phyloP scores from a whole-genome alignment of 805 yeast species.

The Nakazawaea siamensis region DNA sequence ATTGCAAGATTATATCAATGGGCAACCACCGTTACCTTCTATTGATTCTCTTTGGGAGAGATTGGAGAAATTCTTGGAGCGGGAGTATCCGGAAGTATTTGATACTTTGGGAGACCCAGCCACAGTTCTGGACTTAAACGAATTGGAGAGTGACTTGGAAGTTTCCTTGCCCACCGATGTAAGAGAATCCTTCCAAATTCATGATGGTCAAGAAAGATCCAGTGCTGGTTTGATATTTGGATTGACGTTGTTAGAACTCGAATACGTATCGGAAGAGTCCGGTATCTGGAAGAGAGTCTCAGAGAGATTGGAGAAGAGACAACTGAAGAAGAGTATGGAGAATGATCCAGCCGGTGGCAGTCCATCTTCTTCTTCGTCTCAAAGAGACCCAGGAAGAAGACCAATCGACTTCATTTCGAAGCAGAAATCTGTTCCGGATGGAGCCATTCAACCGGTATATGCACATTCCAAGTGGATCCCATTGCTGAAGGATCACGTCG shows the following conservation, averaged over 20 bases:
- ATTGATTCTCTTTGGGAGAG: slow-evolving; percentile 84
- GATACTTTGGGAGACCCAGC: slow-evolving; percentile 76
- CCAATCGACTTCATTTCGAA: slow-evolving; percentile 30
- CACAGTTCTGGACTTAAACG: slow-evolving; percentile 70
- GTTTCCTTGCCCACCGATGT: slow-evolving; percentile 74
- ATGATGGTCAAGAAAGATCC: slow-evolving; percentile 89
- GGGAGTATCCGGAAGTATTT: slow-evolving; percentile 71
- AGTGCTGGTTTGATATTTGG: slow-evolving; percentile 71
- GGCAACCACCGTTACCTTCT: slow-evolving; percentile 49
- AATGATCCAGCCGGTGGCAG: not conserved
- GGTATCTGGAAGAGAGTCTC: slow-evolving; percentile 79
- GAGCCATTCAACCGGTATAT: slow-evolving; percentile 62
- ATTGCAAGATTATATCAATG: slow-evolving; percentile 30
- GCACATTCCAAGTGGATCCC: slow-evolving; percentile 95
- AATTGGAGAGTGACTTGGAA: slow-evolving; percentile 76
- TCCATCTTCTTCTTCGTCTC: slow-evolving; percentile 6
- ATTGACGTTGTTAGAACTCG: slow-evolving; percentile 69
- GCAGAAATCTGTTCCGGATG: slow-evolving; percentile 73
- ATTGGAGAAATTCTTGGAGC: slow-evolving; percentile 74
- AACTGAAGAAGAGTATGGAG: slow-evolving; percentile 1
- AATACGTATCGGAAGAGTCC: slow-evolving; percentile 73
- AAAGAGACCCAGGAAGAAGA: slow-evolving; percentile 10
- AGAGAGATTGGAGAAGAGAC: slow-evolving; percentile 24
- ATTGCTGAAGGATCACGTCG: slow-evolving; percentile 76
- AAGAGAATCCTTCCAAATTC: slow-evolving; percentile 67